These are phyloP conservation scores for Ganoderma lingzhi DNA, from an alignment of 1,284 basidiomycete species.

Conservation along the genomic window DNA sequence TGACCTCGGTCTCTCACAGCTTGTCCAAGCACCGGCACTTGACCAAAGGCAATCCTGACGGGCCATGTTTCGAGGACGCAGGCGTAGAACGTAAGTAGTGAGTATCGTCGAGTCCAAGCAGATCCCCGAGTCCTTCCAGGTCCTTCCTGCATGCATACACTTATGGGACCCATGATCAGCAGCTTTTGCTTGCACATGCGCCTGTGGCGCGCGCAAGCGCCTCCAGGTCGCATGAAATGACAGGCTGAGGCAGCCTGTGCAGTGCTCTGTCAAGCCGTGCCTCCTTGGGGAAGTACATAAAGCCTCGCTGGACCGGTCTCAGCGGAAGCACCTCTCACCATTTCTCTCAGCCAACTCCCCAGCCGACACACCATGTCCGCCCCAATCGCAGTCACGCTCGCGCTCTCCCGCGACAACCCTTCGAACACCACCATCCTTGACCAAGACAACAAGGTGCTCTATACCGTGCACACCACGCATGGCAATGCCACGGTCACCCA, in stretches of 20 bases:
- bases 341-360: not conserved
- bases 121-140: not conserved
- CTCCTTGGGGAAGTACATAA: not conserved
- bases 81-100: not conserved
- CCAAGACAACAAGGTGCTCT: conserved; percentile 45
- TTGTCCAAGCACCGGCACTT: not conserved
- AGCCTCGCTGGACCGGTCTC: not conserved
- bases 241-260: not conserved
- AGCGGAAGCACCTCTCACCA: too few relatives aligned
- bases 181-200: not conserved
- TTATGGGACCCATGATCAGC: not conserved
- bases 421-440: conserved; percentile 51
- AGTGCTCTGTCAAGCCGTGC: not conserved
- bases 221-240: not conserved
- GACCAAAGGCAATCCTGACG: too few relatives aligned
- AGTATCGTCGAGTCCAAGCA: not conserved
- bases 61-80: not conserved
- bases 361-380: conserved; percentile 1
- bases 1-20: not conserved
- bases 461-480: conserved; percentile 49
- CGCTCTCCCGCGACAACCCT: conserved; percentile 52
- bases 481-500: conserved; percentile 43
- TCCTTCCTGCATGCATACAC: not conserved
- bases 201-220: not conserved
- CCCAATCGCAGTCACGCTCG: conserved; percentile 36